A percentile compares a stretch with the other conserved stretches of the same genome.
Evolutionary conservation across 345 rosid species (phyloP).

Genomic region (Arabis hirsuta): DNA sequence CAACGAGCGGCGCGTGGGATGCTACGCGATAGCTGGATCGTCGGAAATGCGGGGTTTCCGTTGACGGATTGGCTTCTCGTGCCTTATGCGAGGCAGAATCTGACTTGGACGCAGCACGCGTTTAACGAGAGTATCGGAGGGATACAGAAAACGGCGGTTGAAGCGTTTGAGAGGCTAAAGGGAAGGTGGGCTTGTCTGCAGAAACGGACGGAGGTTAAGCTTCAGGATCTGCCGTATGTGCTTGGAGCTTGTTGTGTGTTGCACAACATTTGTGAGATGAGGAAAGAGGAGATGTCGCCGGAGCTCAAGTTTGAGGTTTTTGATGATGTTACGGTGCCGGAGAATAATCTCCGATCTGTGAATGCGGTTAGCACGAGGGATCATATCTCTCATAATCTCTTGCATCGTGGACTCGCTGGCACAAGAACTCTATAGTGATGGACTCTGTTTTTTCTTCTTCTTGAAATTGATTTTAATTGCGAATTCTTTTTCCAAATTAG

Average conservation of each 20-base stretch:
- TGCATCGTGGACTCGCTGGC: conserved; percentile 73
- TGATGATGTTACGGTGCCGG: conserved; percentile 72
- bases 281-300: conserved; percentile 58
- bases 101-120: conserved; percentile 81
- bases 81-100: conserved; percentile 68
- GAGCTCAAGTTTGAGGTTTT: conserved; percentile 54
- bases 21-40: conserved; percentile 65
- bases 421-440: conserved; percentile 45
- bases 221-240: conserved; percentile 76
- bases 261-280: conserved; percentile 84
- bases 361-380: conserved; percentile 61
- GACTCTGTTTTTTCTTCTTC: neutral
- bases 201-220: conserved; percentile 80
- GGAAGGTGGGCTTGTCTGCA: conserved; percentile 82
- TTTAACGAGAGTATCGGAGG: conserved; percentile 65
- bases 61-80: conserved; percentile 77
- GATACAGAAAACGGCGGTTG: conserved; percentile 50
- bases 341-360: conserved; percentile 56
- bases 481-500: conserved; percentile 41
- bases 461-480: conserved; percentile 28
- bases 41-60: conserved; percentile 66
- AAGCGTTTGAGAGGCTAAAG: conserved; percentile 64
- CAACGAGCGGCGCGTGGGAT: conserved; percentile 64
- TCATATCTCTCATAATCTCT: conserved; percentile 70
- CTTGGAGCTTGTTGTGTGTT: conserved; percentile 87